Base-by-base conservation (phyloP, 495 filamentous ascomycete species). In the Lepidopterella palustris region DNA sequence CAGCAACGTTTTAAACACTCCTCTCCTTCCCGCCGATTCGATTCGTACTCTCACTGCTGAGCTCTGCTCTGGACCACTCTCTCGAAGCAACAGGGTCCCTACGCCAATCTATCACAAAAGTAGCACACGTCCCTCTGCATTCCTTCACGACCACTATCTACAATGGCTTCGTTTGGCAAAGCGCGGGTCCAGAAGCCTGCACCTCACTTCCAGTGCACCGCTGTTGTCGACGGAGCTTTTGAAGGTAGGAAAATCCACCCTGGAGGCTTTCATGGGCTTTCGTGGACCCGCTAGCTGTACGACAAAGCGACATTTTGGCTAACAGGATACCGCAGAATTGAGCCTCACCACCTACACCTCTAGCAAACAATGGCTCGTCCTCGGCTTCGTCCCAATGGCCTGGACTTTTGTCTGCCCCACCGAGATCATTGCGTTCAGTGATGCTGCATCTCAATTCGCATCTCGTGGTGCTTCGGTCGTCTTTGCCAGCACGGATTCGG, bases 351-450 rank as follows among this genome's bases (percentile, higher is more conserved):
- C 73, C 50, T 80, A 75, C 67, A 71, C 68, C 4, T 59, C 65
- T 25, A 72, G 72, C 47, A 73, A 72, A 42, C 70, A 78, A 73
- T 80, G 78, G 78, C 67, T 78, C 39, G 58, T 79, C 58, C 78
- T 80, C 26, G 73, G 68, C 53, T 80, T 80, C 70, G 71, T 80
- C 61, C 78, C 78, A 24, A 79, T 78, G 75, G 78, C 78, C 47
- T 80, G 78, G 78, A 78, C 78, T 50, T 80, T 79, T 62, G 74
- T 80, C 58, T 80, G 78, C 67, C 76, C 77, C 39, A 79, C 76
- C 66, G 77, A 79, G 68, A 78, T 80, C 68, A 75, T 76, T 51
- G 78, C 78, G 48, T 80, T 77, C 68, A 74, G 72, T 55, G 76
- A 77, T 54, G 69, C 71, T 32, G 66, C 68, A 23, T 65, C 71